These are phyloP conservation scores for Aspergillus sp. DNA, from an alignment of 2,329 filamentous ascomycete genomes.

Conservation along the genomic window DNA sequence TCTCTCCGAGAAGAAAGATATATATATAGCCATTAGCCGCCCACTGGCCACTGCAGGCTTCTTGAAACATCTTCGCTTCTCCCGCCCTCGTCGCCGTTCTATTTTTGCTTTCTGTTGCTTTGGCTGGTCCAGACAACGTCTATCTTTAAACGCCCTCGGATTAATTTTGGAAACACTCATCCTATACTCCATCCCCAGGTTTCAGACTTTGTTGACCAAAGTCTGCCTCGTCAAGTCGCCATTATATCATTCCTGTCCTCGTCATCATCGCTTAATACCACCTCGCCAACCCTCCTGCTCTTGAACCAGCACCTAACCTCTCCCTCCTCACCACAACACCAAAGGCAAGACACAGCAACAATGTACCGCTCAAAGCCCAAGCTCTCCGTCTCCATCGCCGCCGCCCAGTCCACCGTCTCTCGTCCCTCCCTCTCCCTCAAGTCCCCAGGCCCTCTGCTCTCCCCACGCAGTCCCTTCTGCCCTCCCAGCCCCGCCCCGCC, in stretches of 20 bases:
- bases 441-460: conserved; percentile 36
- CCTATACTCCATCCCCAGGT: background rate
- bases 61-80: conserved; percentile 31
- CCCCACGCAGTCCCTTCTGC: conserved; percentile 41
- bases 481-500: conserved; percentile 40
- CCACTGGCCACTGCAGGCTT: conserved; percentile 17
- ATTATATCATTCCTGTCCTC: background rate
- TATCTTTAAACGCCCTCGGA: conserved; percentile 20
- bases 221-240: conserved; percentile 12
- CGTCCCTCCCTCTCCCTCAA: conserved; percentile 41
- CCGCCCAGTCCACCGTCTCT: conserved; percentile 30
- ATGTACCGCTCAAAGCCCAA: conserved; percentile 45
- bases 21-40: conserved; percentile 42
- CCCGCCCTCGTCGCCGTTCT: conserved; percentile 25
- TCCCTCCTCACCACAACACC: background rate
- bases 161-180: conserved; percentile 17
- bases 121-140: conserved; percentile 46
- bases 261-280: conserved; percentile 11
- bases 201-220: conserved; percentile 39
- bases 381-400: conserved; percentile 48
- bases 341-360: conserved; percentile 19
- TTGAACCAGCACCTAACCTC: background rate
- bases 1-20: background rate
- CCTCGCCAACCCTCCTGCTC: background rate
- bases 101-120: conserved; percentile 30